Conservation (phyloP, 345 rosid species). For the Fremontodendron californicum region DNA sequence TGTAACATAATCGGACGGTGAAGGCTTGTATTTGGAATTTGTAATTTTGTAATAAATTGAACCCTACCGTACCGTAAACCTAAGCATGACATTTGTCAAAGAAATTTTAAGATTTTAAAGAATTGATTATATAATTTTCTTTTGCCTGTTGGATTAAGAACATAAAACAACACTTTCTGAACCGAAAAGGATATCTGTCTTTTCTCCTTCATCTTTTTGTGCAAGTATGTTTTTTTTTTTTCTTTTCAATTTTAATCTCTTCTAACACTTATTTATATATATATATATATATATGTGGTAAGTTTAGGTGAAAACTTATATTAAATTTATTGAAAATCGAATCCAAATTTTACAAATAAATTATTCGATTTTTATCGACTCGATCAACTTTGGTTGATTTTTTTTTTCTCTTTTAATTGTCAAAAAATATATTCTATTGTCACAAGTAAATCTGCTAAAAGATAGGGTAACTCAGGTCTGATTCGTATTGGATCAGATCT, state of each 20-base stretch:
- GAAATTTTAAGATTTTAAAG: not conserved
- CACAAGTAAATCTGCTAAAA: no score
- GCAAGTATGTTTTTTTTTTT: not conserved
- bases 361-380: no score
- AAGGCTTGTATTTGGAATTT: not conserved
- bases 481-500: no score
- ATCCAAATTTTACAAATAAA: no score
- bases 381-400: no score
- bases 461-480: no score
- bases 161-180: not conserved
- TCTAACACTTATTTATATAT: not conserved
- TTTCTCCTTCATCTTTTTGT: no score
- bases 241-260: not conserved
- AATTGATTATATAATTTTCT: not conserved
- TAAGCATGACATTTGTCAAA: slow-evolving; percentile 11
- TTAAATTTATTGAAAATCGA: no score
- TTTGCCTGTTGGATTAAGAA: slow-evolving; percentile 7
- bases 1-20: slow-evolving; percentile 17
- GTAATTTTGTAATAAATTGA: not conserved
- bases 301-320: no score
- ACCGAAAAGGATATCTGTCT: not conserved
- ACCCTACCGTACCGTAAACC: not conserved
- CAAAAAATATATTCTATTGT: no score
- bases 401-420: no score
- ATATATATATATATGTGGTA: no score